Evolutionary conservation across 176 grass and related monocot species (phyloP), one percentile per base, ranked within the genome.

Genomic region (bread wheat (Triticum aestivum)): DNA sequence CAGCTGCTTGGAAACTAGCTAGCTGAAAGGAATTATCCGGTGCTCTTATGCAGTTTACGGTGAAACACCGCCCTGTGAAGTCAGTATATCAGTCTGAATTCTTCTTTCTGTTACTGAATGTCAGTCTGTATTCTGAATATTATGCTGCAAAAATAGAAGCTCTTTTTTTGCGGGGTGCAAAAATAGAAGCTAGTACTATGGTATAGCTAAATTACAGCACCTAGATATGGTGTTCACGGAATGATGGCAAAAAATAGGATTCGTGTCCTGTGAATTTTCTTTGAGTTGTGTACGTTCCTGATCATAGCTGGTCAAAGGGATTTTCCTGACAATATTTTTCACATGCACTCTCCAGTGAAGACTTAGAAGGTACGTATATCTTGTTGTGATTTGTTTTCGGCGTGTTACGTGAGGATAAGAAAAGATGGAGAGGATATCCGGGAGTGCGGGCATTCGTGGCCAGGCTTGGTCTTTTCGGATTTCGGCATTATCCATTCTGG

Each of bases 401-500:
- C 21, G 73, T 77, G 65, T 73, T 73, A 58, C 78, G 10, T 38
- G 56, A 63, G 93, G 93, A 95, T 95, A 92, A 95, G 93, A 90
- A 90, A 83, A 76, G 90, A 92, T 87, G 83, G 45, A 90, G 88
- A 81, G 90, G 88, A 80, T 83, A 95, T 95, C 73, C 24, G 66
- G 82, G 84, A 86, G 73, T 84, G 69, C 68, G 18, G 77, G 66
- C 78, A 75, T 90, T 95, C 79, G 93, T 95, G 93, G 93, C 61
- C 83, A 90, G 67, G 84, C 84, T 88, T 92, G 63, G 88, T 78
- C 91, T 82, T 81, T 86, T 83, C 29, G 82, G 93, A 95, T 92
- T 88, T 88, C 88, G 86, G 81, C 84, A 95, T 86, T 95, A 95
- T 95, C 93, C 83, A 61, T 73, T 63, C 35, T 86, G 12, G 77